Conservation (phyloP, 2,329 filamentous ascomycete genomes). For the Clonostachys solani region DNA sequence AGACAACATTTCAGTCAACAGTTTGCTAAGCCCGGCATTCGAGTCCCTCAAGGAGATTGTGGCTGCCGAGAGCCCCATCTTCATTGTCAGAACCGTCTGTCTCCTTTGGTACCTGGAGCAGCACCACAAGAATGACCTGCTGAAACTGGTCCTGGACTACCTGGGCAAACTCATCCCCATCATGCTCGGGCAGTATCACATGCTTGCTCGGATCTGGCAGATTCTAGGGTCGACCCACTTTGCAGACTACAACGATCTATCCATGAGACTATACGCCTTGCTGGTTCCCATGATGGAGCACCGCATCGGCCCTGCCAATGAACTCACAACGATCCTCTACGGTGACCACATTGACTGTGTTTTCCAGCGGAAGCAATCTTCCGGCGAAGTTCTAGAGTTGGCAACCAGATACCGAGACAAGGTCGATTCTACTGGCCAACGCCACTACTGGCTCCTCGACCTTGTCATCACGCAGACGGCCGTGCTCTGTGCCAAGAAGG, state of each 20-base stretch:
- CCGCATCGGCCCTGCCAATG: slow-evolving; percentile 21
- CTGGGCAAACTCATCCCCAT: slow-evolving; percentile 19
- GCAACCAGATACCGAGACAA: slow-evolving; percentile 17
- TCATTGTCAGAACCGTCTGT: slow-evolving; percentile 23
- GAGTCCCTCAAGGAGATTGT: slow-evolving; percentile 26
- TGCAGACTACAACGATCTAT: slow-evolving; percentile 23
- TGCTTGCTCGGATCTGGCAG: slow-evolving; percentile 22
- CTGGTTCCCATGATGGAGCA: slow-evolving; percentile 22
- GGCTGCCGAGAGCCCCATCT: slow-evolving; percentile 22
- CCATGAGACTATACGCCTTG: slow-evolving; percentile 19
- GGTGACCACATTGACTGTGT: slow-evolving; percentile 26
- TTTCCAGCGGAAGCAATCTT: slow-evolving; percentile 8
- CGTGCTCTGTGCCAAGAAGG: slow-evolving; percentile 18
- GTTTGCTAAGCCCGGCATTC: slow-evolving; percentile 23
- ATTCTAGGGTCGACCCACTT: slow-evolving; percentile 20
- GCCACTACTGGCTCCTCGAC: slow-evolving; percentile 22
- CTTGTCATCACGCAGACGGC: slow-evolving; percentile 22
- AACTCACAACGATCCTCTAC: slow-evolving; percentile 22
- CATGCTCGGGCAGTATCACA: slow-evolving; percentile 18
- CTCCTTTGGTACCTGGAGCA: slow-evolving; percentile 27
- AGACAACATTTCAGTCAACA: slow-evolving; percentile 21
- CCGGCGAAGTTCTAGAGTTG: slow-evolving; percentile 18
- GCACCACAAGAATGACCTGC: slow-evolving; percentile 23
- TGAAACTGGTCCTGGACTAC: slow-evolving; percentile 22
- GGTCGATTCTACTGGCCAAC: slow-evolving; percentile 18